Conservation (phyloP, 257 asterid genomes). For the Solanum pennellii region DNA sequence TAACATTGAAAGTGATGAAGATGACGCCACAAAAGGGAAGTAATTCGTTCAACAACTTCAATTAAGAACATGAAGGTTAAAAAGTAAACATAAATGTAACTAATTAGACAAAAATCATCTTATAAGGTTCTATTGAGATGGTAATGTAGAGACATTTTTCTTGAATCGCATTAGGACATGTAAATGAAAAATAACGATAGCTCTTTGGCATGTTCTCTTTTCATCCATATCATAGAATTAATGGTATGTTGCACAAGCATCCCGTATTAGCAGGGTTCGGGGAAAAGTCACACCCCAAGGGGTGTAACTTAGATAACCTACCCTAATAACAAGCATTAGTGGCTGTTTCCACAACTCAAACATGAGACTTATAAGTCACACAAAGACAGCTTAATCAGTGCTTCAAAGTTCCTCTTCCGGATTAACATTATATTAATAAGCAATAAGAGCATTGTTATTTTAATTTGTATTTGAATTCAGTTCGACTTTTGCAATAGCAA, state of each 20-base stretch:
- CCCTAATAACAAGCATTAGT: not conserved
- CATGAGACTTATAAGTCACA: not conserved
- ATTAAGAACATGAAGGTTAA: not conserved
- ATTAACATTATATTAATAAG: not conserved
- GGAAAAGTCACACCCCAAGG: not conserved
- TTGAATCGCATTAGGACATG: not conserved
- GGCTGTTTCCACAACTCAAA: not conserved
- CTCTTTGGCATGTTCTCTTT: not conserved
- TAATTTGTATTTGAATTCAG: not conserved
- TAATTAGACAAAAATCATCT: not conserved
- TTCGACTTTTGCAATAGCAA: not conserved
- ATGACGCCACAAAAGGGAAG: not conserved
- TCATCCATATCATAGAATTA: not conserved
- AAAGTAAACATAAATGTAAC: not conserved
- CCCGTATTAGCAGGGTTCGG: not conserved
- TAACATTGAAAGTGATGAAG: not conserved
- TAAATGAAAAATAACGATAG: not conserved
- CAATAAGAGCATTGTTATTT: not conserved
- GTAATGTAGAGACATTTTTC: not conserved
- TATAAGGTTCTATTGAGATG: not conserved
- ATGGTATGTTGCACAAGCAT: not conserved
- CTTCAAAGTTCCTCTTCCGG: not conserved
- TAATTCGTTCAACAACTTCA: not conserved
- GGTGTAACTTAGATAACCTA: not conserved
- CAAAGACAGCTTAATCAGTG: not conserved